Evolutionary conservation across 805 yeast species (phyloP), one percentile per base, ranked within the genome.

Genomic region (Barnettozyma populi): DNA sequence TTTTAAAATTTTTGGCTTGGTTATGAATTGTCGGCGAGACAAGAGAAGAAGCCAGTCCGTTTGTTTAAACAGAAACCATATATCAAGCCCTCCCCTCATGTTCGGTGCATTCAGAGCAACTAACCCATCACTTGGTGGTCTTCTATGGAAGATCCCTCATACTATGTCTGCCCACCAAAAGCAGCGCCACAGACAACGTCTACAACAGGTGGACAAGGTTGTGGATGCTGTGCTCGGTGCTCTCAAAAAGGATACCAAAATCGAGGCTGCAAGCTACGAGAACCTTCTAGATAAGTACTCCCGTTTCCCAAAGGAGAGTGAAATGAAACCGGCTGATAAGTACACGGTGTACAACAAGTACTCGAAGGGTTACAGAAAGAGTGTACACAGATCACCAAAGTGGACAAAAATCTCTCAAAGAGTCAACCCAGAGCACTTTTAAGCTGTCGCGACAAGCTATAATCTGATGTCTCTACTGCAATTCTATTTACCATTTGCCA

Each of bases 321-420:
- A 90, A 51, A 90, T 92, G 97, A 60, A 67, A 1, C 74, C 96
- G 7, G 73, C 68, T 53, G 95, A 94, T 69, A 92, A 92, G 67
- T 94, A 94, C 69, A 82, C 95, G 41, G 84, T 89, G 2, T 92
- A 86, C 70, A 82, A 80, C 68, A 84, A 78, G 66, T 80, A 80
- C 58, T 76, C 82, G 13, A 80, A 75, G 59, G 83, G 82, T 19
- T 94, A 92, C 69, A 80, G 98, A 71, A 92, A 90, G 70, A 82
- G 90, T 54, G 80, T 87, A 23, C 98, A 92, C 62, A 70, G 81
- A 65, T 86, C 84, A 38, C 96, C 97, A 19, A 87, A 90, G 63
- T 90, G 96, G 95, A 90, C 97, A 46, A 89, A 84, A 70, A 64
- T 80, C 52, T 79, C 95, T 8, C 76, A 83, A 66, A 82, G 97